Base-by-base conservation (phyloP, 805 yeast species). In the Starmerella potacharoeniae region DNA sequence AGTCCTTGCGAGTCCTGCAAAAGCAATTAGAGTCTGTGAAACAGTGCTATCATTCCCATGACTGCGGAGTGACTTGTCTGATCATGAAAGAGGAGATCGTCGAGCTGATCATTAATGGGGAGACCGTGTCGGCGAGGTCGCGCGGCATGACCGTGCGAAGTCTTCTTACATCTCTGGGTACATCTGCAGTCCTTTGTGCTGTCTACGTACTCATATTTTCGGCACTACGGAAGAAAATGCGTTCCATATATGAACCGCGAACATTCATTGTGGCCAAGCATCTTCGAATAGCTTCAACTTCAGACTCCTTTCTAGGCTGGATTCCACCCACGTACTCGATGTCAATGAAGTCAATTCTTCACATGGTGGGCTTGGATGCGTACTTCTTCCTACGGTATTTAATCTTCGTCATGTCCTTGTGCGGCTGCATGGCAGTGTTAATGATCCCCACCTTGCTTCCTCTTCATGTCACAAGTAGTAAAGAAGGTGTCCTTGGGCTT, bases 371-470 rank as follows among this genome's bases (percentile, higher is more conserved):
- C 0, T 65, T 86, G 7, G 96, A 88, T 66, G 81, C 89, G 0
- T 86, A 83, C 65, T 82, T 83, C 63, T 83, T 86, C 59, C 62
- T 86, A 2, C 67, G 95, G 50, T 86, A 77, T 61, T 63, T 87
- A 47, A 66, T 71, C 49, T 69, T 82, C 5, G 63, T 84, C 10
- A 63, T 79, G 35, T 57, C 76, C 1, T 72, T 83, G 47, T 83
- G 83, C 62, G 61, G 71, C 1, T 73, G 75, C 0, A 66, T 83
- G 28, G 82, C 86, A 0, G 51, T 77, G 0, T 56, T 83, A 10
- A 78, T 80, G 53, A 68, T 84, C 31, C 77, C 86, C 0, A 68
- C 84, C 0, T 69, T 88, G 35, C 61, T 85, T 2, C 90, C 93
- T 0, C 70, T 86, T 0, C 87, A 87, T 66, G 66, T 70, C 49